Percentiles rank a stretch among this genome's conserved stretches.
Conservation (phyloP, 306 rosid species). For the Purshia tridentata region DNA sequence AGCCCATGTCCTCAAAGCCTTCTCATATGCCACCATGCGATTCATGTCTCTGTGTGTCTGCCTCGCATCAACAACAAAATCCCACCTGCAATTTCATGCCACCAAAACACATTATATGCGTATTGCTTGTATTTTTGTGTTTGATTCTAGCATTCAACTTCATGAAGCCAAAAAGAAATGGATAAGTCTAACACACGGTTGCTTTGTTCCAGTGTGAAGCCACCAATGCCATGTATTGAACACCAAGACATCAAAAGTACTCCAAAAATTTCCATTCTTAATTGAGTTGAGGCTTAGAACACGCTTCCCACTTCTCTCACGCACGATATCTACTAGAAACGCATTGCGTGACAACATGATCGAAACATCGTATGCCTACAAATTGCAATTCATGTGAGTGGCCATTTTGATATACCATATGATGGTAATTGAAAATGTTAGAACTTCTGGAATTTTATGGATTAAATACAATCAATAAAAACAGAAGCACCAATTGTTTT, state of each 20-base stretch:
- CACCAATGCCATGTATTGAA: constrained; percentile 73
- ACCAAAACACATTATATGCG: background rate
- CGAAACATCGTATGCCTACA: constrained; percentile 40
- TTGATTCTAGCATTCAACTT: background rate
- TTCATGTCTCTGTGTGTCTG: constrained; percentile 7
- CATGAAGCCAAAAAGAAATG: background rate
- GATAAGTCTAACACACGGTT: constrained; percentile 29
- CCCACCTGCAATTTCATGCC: constrained; percentile 22
- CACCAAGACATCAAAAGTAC: constrained; percentile 38
- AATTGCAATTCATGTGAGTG: background rate
- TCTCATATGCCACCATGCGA: constrained; percentile 17
- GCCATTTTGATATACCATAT: too few species aligned
- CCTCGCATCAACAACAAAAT: constrained; percentile 1
- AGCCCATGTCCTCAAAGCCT: constrained; percentile 27
- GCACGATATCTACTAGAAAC: constrained; percentile 38
- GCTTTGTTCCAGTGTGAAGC: constrained; percentile 50
- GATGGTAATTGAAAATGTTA: too few species aligned
- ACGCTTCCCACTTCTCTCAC: constrained; percentile 26
- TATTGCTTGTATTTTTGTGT: background rate
- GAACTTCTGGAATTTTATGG: too few species aligned
- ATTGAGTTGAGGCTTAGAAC: constrained; percentile 44
- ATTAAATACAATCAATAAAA: too few species aligned
- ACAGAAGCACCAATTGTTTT: too few species aligned
- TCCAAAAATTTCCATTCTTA: constrained; percentile 31
- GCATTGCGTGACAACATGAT: constrained; percentile 45